A percentile compares a stretch with the other conserved stretches of the same genome.
These are phyloP conservation scores for Vitis vinifera DNA, from an alignment of 164 flowering plant species.

Conservation along the genomic window ASM3070453v1 NC_081811.1:31647001-31647500, in stretches of 20 bases:
- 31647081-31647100: constrained; percentile 42
- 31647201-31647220: constrained; percentile 4
- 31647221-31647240: constrained; percentile 80
- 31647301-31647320: constrained; percentile 26
- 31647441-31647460: too few species aligned
- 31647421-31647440: too few species aligned
- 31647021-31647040: constrained; percentile 46
- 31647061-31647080: constrained; percentile 61
- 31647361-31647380: too few species aligned
- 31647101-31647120: constrained; percentile 46
- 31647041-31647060: constrained; percentile 37
- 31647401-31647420: too few species aligned
- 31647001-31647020: constrained; percentile 67
- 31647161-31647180: neutral
- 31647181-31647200: too few species aligned
- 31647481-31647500: too few species aligned
- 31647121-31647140: too few species aligned
- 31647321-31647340: constrained; percentile 80
- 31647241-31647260: constrained; percentile 78
- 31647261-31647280: too few species aligned
- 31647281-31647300: too few species aligned
- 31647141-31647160: too few species aligned
- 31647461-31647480: too few species aligned
- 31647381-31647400: too few species aligned
- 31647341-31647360: constrained; percentile 50